Conservation (phyloP, 495 filamentous ascomycete genomes). For the Neurospora pannonica region DNA sequence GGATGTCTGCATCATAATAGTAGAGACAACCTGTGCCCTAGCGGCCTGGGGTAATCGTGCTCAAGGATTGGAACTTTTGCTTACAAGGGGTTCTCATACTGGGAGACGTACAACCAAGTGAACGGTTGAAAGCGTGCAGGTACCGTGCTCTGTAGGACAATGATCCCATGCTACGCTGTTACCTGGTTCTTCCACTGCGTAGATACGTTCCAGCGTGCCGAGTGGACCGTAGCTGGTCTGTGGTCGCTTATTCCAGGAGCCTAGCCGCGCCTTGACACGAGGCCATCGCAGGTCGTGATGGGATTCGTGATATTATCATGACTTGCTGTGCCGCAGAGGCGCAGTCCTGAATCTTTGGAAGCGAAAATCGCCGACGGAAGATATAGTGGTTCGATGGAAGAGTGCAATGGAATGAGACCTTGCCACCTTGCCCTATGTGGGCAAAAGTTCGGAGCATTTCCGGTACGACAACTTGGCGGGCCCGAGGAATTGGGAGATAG, state of each 20-base stretch:
- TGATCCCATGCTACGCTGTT: neutral
- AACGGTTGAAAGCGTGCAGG: neutral
- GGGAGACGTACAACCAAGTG: neutral
- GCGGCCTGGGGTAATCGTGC: neutral
- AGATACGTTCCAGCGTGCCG: neutral
- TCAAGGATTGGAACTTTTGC: neutral
- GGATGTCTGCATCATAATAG: neutral
- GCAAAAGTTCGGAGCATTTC: neutral
- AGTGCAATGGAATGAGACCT: neutral
- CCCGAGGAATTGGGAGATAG: neutral
- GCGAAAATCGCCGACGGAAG: neutral
- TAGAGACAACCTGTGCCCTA: neutral
- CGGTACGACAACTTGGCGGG: neutral
- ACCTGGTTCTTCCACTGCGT: neutral
- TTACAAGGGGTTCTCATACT: neutral
- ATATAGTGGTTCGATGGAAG: neutral
- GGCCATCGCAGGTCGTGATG: neutral
- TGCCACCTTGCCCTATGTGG: neutral
- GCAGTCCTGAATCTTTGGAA: neutral
- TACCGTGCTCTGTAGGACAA: neutral
- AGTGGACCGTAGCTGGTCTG: neutral
- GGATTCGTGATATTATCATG: neutral
- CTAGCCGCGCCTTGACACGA: neutral
- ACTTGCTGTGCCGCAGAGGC: neutral
- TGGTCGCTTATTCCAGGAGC: neutral